These are phyloP conservation scores for Flammula alnicola DNA, from an alignment of 1,284 basidiomycete genomes.

Conservation along the genomic window DNA sequence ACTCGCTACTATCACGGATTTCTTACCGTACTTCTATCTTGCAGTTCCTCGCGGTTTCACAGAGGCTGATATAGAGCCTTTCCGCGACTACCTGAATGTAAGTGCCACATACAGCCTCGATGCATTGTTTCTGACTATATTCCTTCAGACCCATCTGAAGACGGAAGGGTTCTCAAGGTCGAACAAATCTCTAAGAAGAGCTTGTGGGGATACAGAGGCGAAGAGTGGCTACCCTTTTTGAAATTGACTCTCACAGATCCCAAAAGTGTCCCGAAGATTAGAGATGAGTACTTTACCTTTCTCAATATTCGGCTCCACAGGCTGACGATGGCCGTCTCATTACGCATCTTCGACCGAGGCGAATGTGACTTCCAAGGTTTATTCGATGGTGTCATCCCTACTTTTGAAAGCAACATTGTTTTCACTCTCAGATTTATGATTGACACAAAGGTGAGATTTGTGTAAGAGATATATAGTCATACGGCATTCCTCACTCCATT, in stretches of 20 bases:
- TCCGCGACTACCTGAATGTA: constrained; percentile 81
- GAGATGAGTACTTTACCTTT: constrained; percentile 71
- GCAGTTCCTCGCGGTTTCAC: constrained; percentile 84
- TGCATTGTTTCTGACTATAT: background rate
- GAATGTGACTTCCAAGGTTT: constrained; percentile 77
- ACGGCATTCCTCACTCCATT: background rate
- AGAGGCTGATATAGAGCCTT: constrained; percentile 65
- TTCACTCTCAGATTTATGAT: constrained; percentile 96
- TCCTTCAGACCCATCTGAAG: constrained; percentile 20
- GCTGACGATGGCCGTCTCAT: constrained; percentile 32
- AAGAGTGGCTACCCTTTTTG: constrained; percentile 80
- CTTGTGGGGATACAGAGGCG: constrained; percentile 88
- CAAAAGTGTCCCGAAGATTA: constrained; percentile 79
- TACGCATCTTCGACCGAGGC: constrained; percentile 87
- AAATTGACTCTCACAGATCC: constrained; percentile 81
- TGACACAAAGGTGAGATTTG: constrained; percentile 74
- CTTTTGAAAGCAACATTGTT: constrained; percentile 91
- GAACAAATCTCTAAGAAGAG: constrained; percentile 73
- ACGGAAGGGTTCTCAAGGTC: constrained; percentile 44
- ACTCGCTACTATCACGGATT: constrained; percentile 79
- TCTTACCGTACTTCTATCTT: constrained; percentile 91
- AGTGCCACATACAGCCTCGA: constrained; percentile 29
- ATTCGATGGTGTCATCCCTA: constrained; percentile 63
- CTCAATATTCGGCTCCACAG: constrained; percentile 1
- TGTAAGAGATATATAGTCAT: background rate